Evolutionary conservation across 2,329 filamentous ascomycete species (phyloP).

Genomic region (Didymella pomorum): DNA sequence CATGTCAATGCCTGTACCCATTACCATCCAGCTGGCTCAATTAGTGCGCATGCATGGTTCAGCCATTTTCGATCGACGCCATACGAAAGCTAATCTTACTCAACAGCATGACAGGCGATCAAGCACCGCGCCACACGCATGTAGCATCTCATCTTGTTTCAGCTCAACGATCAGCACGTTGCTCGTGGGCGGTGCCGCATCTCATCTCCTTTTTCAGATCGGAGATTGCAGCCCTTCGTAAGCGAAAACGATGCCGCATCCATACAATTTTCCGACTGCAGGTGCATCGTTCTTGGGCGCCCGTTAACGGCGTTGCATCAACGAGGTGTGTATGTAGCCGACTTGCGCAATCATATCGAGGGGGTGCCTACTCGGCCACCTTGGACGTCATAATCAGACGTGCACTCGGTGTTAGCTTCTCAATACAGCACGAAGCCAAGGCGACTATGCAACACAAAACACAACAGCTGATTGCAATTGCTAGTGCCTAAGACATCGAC

Average conservation of each 20-base stretch:
- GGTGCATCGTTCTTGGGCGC: not conserved
- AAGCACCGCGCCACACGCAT: slow-evolving; percentile 1
- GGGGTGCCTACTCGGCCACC: not conserved
- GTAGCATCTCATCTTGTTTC: not conserved
- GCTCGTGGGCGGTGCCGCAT: not conserved
- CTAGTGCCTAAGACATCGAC: not conserved
- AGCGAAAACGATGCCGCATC: not conserved
- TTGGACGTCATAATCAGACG: not conserved
- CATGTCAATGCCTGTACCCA: not conserved
- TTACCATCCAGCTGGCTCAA: not conserved
- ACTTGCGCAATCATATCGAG: not conserved
- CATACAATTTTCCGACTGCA: not conserved
- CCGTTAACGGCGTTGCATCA: not conserved
- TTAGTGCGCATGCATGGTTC: not conserved
- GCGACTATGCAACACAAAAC: no score
- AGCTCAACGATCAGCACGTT: not conserved
- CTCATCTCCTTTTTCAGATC: slow-evolving; percentile 2
- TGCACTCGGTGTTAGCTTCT: not conserved
- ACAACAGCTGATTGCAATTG: not conserved
- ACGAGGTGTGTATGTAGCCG: not conserved
- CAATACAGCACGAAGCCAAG: not conserved
- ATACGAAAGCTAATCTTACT: slow-evolving; percentile 1
- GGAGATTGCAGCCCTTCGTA: not conserved
- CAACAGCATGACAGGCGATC: not conserved
- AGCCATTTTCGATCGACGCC: not conserved